Evolutionary conservation across 108 stramenopile genomes (phyloP).

Genomic region (Tribonema minus): DNA sequence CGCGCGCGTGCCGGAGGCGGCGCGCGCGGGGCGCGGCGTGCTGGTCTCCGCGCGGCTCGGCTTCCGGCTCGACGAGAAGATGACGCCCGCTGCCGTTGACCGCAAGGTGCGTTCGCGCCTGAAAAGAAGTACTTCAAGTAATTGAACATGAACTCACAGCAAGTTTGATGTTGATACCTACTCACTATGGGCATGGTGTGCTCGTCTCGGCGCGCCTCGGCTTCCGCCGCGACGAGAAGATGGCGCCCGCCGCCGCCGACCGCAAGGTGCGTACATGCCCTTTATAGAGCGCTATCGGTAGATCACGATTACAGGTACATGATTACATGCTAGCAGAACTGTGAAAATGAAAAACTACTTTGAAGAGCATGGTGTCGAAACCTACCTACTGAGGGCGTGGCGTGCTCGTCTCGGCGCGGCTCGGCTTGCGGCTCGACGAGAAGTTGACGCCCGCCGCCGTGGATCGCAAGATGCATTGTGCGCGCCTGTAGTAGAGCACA

Average conservation of each 20-base stretch:
- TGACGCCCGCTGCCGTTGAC: slow-evolving; percentile 67
- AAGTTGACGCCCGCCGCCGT: slow-evolving; percentile 66
- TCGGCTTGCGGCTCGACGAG: slow-evolving; percentile 60
- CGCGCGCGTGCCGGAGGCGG: not conserved
- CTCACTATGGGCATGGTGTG: slow-evolving; percentile 35
- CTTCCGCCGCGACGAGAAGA: slow-evolving; percentile 58
- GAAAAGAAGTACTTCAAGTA: too few relatives aligned
- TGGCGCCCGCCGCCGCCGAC: slow-evolving; percentile 67
- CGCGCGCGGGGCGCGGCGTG: slow-evolving; percentile 14
- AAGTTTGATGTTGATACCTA: too few relatives aligned
- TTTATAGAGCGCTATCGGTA: too few relatives aligned
- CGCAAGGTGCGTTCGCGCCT: too few relatives aligned
- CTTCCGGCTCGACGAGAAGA: slow-evolving; percentile 58
- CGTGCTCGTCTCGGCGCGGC: slow-evolving; percentile 59
- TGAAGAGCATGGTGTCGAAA: too few relatives aligned
- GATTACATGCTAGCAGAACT: too few relatives aligned
- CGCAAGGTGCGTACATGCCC: too few relatives aligned
- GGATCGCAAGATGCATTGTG: slow-evolving; percentile 67
- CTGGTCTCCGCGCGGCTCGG: slow-evolving; percentile 61
- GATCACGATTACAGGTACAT: too few relatives aligned
- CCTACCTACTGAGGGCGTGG: not conserved
- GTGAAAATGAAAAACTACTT: too few relatives aligned
- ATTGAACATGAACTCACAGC: too few relatives aligned
- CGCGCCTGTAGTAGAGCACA: too few relatives aligned
- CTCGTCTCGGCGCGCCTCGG: slow-evolving; percentile 61